Conservation (phyloP, 2,329 filamentous ascomycete species). For the Calonectria hongkongensis region DNA sequence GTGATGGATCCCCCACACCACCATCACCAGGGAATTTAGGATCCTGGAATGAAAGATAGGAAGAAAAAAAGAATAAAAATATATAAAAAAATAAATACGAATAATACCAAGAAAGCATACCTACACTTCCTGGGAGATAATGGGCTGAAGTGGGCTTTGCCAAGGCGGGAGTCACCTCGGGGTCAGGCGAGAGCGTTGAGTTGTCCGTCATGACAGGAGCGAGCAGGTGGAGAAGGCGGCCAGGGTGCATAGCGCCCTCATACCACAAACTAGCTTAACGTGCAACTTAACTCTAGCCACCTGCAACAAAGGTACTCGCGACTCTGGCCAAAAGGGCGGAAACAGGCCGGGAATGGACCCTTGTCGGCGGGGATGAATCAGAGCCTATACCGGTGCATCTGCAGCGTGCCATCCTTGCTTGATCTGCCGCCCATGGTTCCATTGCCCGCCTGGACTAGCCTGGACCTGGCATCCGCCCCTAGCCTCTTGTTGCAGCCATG, state of each 20-base stretch:
- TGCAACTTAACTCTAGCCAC: not conserved
- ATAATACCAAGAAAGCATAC: not conserved
- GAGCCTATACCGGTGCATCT: slow-evolving; percentile 2
- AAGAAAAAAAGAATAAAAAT: not conserved
- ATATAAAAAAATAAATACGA: not conserved
- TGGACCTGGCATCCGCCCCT: not conserved
- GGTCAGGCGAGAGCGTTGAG: not conserved
- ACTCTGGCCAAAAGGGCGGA: not conserved
- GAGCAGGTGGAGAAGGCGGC: slow-evolving; percentile 24
- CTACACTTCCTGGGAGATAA: not conserved
- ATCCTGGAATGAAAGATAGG: not conserved
- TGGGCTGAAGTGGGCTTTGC: slow-evolving; percentile 25
- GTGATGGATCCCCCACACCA: slow-evolving; percentile 31
- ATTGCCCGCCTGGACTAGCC: not conserved
- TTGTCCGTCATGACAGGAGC: slow-evolving; percentile 13
- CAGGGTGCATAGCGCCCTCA: slow-evolving; percentile 1
- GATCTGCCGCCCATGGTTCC: slow-evolving; percentile 21
- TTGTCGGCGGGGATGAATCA: slow-evolving; percentile 13
- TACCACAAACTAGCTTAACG: slow-evolving; percentile 13
- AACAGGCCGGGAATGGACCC: slow-evolving; percentile 30
- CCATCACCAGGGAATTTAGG: not conserved
- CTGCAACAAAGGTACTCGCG: not conserved
- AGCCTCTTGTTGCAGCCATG: slow-evolving; percentile 2
- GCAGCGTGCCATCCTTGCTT: slow-evolving; percentile 4
- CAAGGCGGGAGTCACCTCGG: slow-evolving; percentile 13